Conservation (phyloP, 2,329 filamentous ascomycete genomes). For the Annulohypoxylon truncatum region DNA sequence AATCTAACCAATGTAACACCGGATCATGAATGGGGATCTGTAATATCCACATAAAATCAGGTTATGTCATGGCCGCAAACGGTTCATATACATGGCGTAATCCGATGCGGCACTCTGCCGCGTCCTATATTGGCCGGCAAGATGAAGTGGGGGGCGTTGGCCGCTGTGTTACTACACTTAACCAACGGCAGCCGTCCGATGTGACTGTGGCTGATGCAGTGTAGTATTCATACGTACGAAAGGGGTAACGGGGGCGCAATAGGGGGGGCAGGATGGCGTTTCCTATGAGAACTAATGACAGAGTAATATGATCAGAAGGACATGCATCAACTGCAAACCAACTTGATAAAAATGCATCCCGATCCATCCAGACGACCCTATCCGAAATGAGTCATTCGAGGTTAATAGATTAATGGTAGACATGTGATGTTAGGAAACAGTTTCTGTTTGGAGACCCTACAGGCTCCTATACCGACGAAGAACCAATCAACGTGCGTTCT, state of each 20-base stretch:
- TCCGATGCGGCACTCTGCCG: conserved; percentile 6
- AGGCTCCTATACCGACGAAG: not conserved
- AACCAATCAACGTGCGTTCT: conserved; percentile 11
- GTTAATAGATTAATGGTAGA: not conserved
- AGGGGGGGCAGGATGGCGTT: conserved; percentile 9
- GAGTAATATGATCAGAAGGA: conserved; percentile 15
- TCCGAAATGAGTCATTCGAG: conserved; percentile 12
- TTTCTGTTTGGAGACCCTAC: conserved; percentile 12
- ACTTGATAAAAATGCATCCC: conserved; percentile 4
- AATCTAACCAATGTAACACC: conserved; percentile 1
- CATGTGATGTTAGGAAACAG: conserved; percentile 14
- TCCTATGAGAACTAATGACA: conserved; percentile 14
- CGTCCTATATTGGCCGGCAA: not conserved
- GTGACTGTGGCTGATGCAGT: conserved; percentile 4
- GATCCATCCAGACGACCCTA: conserved; percentile 10
- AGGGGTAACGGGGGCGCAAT: conserved; percentile 13
- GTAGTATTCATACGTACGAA: not conserved
- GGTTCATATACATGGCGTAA: not conserved
- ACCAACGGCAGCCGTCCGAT: not conserved
- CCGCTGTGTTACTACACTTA: conserved; percentile 12
- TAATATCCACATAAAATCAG: conserved; percentile 6
- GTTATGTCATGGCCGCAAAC: conserved; percentile 6
- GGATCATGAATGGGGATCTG: not conserved
- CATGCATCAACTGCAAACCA: not conserved
- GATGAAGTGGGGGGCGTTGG: not conserved